Evolutionary conservation across 805 yeast genomes (phyloP), one percentile per base, ranked within the genome.

Genomic region (Schwanniomyces vanrijiae): DNA sequence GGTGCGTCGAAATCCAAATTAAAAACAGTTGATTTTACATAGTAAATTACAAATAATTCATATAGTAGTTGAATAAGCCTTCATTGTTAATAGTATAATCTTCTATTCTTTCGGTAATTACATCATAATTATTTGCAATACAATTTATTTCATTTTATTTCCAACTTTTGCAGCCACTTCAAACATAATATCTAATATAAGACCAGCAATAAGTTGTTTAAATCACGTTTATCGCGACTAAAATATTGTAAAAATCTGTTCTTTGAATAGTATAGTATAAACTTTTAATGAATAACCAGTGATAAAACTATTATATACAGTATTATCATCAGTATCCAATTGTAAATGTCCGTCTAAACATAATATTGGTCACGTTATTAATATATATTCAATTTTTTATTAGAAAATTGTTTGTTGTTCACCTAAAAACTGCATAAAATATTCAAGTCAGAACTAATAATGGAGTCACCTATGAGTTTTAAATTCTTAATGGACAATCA

Each of bases 171-270:
- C 25, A 13, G 39, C 39, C 22, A 37, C 25, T 7, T 37, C 22
- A 20, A 25, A n/a, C 22, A 35, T 37, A 5, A 8, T 37, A 19
- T 18, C 24, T 37, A 37, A 37, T n/a, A 7, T 10, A n/a, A 20
- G 4, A 11, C 14, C 25, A 5, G 22, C 8, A 1, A 71, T 58
- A 16, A 60, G 37, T 37, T n/a, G n/a, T n/a, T n/a, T 64, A 59
- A 5, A 64, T 52, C 29, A 72, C 51, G 46, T 72, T 72, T 49
- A 68, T 66, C 13, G 76, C 75, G 7, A 59, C 66, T 43, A 58
- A 68, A 37, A 74, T 55, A 1, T 76, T 76, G n/a, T n/a, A n/a
- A n/a, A n/a, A n/a, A n/a, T n/a, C n/a, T 66, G 65, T 68, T 51
- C 68, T 71, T n/a, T n/a, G n/a, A n/a, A n/a, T n/a, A n/a, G n/a